Evolutionary conservation across 2,329 filamentous ascomycete genomes (phyloP), one percentile per base, ranked within the genome.

Genomic region (Phaeosphaeria sp.): DNA sequence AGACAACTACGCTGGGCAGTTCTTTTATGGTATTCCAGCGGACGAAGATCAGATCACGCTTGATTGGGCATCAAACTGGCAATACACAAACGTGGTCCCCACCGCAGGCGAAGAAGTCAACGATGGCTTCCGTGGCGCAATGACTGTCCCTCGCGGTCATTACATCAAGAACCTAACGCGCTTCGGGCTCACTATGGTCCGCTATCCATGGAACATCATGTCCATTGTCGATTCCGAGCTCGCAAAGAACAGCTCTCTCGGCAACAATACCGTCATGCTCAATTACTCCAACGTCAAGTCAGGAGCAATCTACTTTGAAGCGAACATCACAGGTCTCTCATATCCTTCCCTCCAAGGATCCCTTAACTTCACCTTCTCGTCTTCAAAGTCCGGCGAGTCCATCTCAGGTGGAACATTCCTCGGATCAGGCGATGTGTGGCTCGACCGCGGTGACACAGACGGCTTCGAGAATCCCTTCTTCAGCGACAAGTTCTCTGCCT

Each of bases 1-100:
- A 68, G 83, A 85, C 65, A 85, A 84, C 67, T 85, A 85, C 63
- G 85, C 85, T 0, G 82, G 79, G 0, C 85, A 87, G 64, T 87
- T 82, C 72, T 88, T 86, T 71, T 67, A 66, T 18, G 64, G 64
- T 17, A 59, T 69, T 4, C 80, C 81, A 50, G 79, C 79, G 4
- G 68, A 79, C 44, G 68, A 80, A 0, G 75, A 76, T 2, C 76
- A 78, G 30, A 68, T 87, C 52, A 82, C 77, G 41, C 79, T 88
- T 5, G 82, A 80, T 10, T 88, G 85, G 86, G 83, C 83, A 0
- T 83, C 79, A 54, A 88, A 88, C 60, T 87, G 85, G 82, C 81
- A 88, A 68, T 88, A 89, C 71, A 78, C 81, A 0, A 76, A 83
- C 57, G 58, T 77, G 2, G 83, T 86, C 0, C 85, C 85, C 0